Percentiles rank a stretch among this genome's conserved stretches.
Evolutionary conservation across 306 rosid genomes (phyloP).

Genomic region (Ziziphus jujuba): DNA sequence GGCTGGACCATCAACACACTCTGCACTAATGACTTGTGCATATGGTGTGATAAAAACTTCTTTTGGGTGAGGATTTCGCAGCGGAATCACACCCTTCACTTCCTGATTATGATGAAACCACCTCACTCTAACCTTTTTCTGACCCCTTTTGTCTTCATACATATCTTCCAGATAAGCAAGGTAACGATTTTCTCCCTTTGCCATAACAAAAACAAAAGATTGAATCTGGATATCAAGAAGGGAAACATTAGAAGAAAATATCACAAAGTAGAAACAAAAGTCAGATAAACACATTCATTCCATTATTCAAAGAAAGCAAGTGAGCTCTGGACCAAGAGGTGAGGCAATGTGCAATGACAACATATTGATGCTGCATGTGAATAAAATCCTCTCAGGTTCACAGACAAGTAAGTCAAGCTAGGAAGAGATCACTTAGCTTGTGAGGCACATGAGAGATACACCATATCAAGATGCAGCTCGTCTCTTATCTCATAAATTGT

Average conservation of each 20-base stretch:
- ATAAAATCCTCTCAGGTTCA: not conserved
- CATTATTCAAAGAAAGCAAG: not conserved
- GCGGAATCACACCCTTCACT: conserved; percentile 71
- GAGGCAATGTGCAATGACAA: not conserved
- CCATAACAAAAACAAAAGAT: conserved; percentile 95
- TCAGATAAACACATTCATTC: not conserved
- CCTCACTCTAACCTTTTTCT: conserved; percentile 89
- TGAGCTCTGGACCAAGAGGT: not conserved
- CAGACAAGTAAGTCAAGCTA: not conserved
- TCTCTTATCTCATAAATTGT: not conserved
- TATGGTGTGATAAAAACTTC: conserved; percentile 93
- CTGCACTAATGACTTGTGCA: conserved; percentile 93
- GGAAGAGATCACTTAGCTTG: not conserved
- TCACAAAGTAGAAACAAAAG: not conserved
- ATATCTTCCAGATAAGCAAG: conserved; percentile 93
- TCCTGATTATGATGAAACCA: conserved; percentile 98
- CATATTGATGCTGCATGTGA: not conserved
- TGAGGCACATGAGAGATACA: conserved; percentile 5
- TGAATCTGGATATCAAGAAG: conserved; percentile 62
- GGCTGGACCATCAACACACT: conserved; percentile 94
- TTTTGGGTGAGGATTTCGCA: conserved; percentile 82
- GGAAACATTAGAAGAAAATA: conserved; percentile 21
- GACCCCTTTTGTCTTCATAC: conserved; percentile 97
- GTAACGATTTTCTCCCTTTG: conserved; percentile 85
- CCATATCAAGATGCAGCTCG: conserved; percentile 3